A percentile compares a stretch with the other conserved stretches of the same genome.
Conservation (phyloP, 1,284 basidiomycete species). For the Tilletia caries region DNA sequence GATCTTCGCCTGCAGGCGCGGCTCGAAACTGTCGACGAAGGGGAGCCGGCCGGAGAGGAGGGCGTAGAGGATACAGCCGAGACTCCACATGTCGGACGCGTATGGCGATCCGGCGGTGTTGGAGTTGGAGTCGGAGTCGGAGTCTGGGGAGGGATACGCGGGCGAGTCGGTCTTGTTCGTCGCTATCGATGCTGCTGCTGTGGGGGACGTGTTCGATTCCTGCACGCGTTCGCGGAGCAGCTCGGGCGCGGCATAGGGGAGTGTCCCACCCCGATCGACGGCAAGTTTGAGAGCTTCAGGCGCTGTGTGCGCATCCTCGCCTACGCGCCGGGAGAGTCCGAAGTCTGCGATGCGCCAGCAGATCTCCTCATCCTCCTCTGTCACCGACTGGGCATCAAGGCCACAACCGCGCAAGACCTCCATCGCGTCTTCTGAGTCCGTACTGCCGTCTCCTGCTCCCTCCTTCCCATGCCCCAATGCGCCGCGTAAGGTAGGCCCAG, state of each 20-base stretch:
- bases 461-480: background rate
- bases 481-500: too few species aligned
- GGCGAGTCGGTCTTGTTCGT: too few species aligned
- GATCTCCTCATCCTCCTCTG: slow-evolving; percentile 7
- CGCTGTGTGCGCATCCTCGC: background rate
- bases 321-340: slow-evolving; percentile 62
- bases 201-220: background rate
- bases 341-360: slow-evolving; percentile 67
- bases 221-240: slow-evolving; percentile 21
- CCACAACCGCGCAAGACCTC: slow-evolving; percentile 2
- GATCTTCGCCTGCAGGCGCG: slow-evolving; percentile 44
- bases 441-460: background rate
- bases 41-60: slow-evolving; percentile 39
- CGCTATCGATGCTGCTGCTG: too few species aligned
- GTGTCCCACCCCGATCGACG: slow-evolving; percentile 32
- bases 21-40: slow-evolving; percentile 43
- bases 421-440: background rate
- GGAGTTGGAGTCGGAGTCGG: too few species aligned
- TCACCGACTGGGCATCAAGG: too few species aligned
- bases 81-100: slow-evolving; percentile 45
- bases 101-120: slow-evolving; percentile 20
- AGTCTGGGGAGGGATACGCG: too few species aligned
- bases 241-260: slow-evolving; percentile 43
- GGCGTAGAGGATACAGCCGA: slow-evolving; percentile 46
- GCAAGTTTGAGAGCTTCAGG: background rate